Percentiles rank a stretch among this genome's conserved stretches.
These are phyloP conservation scores for Fusarium nisikadoi DNA, from an alignment of 2,329 filamentous ascomycete genomes.

Conservation along the genomic window DNA sequence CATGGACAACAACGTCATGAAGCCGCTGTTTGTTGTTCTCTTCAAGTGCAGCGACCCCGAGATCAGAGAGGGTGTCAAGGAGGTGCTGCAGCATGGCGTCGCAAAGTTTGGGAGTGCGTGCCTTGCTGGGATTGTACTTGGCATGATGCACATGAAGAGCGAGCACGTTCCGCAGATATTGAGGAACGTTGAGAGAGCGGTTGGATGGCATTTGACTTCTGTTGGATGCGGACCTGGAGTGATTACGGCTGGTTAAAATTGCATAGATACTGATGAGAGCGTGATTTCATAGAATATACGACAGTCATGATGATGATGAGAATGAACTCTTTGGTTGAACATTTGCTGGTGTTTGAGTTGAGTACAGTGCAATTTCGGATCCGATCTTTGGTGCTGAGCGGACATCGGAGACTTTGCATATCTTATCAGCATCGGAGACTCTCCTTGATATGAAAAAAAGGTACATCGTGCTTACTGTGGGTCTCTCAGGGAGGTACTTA, in stretches of 20 bases:
- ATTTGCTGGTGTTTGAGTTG: neutral
- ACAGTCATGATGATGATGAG: neutral
- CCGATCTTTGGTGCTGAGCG: neutral
- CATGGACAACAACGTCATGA: slow-evolving; percentile 35
- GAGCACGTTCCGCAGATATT: slow-evolving; percentile 22
- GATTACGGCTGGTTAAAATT: neutral
- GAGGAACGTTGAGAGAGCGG: slow-evolving; percentile 35
- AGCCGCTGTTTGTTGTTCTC: slow-evolving; percentile 33
- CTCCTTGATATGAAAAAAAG: neutral
- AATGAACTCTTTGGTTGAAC: neutral
- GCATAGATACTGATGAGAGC: neutral
- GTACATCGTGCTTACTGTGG: neutral
- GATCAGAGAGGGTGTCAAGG: slow-evolving; percentile 18
- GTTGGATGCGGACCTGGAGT: slow-evolving; percentile 20
- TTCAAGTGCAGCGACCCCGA: slow-evolving; percentile 31
- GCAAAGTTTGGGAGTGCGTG: slow-evolving; percentile 4
- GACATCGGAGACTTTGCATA: neutral
- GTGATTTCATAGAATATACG: neutral
- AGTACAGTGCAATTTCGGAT: neutral
- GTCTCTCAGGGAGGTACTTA: neutral
- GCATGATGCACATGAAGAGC: slow-evolving; percentile 27
- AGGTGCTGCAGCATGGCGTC: slow-evolving; percentile 16
- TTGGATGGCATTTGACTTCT: slow-evolving; percentile 35
- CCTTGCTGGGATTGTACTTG: slow-evolving; percentile 27
- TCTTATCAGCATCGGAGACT: neutral